Percentiles rank a stretch among this genome's conserved stretches.
Conservation (phyloP, 2,329 filamentous ascomycete genomes). For the Ophiostoma triangulosporum region DNA sequence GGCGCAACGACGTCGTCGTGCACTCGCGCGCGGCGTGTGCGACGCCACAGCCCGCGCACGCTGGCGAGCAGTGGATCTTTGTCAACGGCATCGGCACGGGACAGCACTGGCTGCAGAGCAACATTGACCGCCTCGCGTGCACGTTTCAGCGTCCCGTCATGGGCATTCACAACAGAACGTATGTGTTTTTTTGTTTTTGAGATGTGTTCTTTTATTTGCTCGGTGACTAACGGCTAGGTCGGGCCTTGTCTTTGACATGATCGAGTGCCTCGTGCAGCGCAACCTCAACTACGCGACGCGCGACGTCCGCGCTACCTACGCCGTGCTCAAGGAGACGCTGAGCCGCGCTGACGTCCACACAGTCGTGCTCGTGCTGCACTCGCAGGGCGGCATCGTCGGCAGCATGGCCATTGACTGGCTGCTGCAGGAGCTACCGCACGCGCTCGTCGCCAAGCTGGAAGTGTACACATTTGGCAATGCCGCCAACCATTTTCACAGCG, state of each 20-base stretch:
- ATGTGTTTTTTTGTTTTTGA: too few species aligned
- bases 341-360: constrained; percentile 50
- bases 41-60: constrained; percentile 32
- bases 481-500: constrained; percentile 65
- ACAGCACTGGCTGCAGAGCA: constrained; percentile 56
- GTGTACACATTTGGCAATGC: constrained; percentile 69
- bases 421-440: constrained; percentile 54
- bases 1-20: constrained; percentile 32
- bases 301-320: constrained; percentile 51
- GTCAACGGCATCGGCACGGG: constrained; percentile 57
- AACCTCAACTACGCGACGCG: constrained; percentile 58
- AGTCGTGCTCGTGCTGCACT: constrained; percentile 62
- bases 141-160: constrained; percentile 59
- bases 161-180: constrained; percentile 65
- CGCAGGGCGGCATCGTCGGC: constrained; percentile 64
- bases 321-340: constrained; percentile 48
- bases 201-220: too few species aligned
- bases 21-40: constrained; percentile 40
- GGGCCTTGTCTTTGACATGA: constrained; percentile 61
- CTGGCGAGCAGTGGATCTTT: constrained; percentile 65
- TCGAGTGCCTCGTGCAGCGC: constrained; percentile 67
- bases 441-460: constrained; percentile 54
- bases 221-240: constrained; percentile 15
- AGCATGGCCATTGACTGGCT: constrained; percentile 65
- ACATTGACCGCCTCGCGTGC: constrained; percentile 55